phyloP scores from a whole-genome alignment of 2,329 filamentous ascomycete species.

The Penicillium sp. region DNA sequence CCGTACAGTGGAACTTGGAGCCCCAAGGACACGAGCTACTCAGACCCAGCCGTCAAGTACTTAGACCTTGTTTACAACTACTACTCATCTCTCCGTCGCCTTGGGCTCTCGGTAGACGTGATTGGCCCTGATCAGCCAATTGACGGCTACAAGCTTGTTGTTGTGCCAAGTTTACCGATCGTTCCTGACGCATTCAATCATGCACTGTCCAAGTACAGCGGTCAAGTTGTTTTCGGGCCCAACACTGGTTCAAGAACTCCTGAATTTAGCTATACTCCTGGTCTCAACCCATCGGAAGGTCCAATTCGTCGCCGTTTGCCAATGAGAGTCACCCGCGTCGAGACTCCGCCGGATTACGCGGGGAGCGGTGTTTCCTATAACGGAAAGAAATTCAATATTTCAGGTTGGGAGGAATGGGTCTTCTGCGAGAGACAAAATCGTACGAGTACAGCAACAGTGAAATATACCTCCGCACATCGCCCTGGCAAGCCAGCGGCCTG shows the following conservation, averaged over 20 bases:
- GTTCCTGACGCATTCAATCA: background rate
- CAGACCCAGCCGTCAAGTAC: background rate
- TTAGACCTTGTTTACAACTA: background rate
- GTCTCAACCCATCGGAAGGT: background rate
- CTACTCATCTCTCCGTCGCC: background rate
- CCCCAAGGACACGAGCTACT: background rate
- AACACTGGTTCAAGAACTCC: background rate
- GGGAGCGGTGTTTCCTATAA: background rate
- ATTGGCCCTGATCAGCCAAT: background rate
- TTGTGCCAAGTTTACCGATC: background rate
- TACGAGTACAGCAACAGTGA: background rate
- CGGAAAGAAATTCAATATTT: background rate
- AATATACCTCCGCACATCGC: background rate
- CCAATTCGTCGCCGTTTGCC: background rate
- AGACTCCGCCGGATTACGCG: background rate
- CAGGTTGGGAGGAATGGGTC: constrained; percentile 1
- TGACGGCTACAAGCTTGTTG: background rate
- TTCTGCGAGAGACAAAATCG: background rate
- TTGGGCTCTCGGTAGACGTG: background rate
- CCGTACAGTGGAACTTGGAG: background rate
- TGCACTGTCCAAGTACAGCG: background rate
- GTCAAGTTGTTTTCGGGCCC: background rate
- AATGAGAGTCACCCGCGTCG: background rate
- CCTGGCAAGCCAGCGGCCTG: background rate
- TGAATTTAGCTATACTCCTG: background rate